Percentiles rank a stretch among this genome's conserved stretches.
Conservation (phyloP, 164 flowering plant genomes). For the Vitis cinerea region DNA sequence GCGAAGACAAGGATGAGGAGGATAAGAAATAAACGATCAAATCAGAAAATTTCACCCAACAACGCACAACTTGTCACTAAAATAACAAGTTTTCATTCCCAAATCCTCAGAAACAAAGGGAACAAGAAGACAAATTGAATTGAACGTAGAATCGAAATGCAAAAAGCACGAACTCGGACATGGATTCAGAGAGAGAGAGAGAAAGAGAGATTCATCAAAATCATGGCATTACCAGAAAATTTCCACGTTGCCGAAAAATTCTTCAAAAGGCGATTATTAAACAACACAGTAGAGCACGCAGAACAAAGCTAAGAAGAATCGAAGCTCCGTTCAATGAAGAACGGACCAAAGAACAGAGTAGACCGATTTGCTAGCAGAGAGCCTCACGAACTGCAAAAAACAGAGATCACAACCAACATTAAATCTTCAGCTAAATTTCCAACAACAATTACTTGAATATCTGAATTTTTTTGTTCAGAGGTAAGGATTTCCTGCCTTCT, state of each 20-base stretch:
- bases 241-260: not conserved
- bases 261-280: constrained; percentile 12
- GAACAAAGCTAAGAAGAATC: not conserved
- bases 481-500: not conserved
- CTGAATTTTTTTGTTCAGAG: too few species aligned
- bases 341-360: not conserved
- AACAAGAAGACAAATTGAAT: too few species aligned
- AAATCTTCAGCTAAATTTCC: constrained; percentile 10
- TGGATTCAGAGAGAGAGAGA: not conserved
- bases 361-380: constrained; percentile 11
- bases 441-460: not conserved
- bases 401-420: not conserved
- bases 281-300: constrained; percentile 4
- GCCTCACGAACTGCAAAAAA: constrained; percentile 14
- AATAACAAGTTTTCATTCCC: not conserved
- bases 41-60: not conserved
- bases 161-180: too few species aligned
- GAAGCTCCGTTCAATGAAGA: not conserved
- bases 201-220: not conserved
- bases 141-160: constrained; percentile 1
- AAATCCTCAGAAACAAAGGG: not conserved
- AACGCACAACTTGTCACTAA: not conserved
- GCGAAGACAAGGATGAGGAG: not conserved
- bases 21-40: not conserved
- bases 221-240: constrained; percentile 18